phyloP scores from a whole-genome alignment of 495 filamentous ascomycete species.

The Neurospora sp. region DNA sequence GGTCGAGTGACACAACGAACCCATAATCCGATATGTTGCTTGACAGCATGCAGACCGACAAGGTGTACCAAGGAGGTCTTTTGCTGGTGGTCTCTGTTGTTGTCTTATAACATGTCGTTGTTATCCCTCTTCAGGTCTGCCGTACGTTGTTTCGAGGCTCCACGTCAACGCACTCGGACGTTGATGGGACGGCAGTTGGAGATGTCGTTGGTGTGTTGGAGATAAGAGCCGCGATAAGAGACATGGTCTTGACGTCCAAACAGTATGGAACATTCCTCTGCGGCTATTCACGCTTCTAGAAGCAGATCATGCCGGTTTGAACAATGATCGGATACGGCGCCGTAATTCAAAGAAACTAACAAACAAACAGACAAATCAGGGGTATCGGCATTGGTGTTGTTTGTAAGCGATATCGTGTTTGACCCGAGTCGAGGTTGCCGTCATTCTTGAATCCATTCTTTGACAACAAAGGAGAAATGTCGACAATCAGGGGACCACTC shows the following conservation, averaged over 20 bases:
- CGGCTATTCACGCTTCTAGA: not conserved
- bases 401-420: not conserved
- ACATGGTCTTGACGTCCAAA: not conserved
- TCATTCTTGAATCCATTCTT: not conserved
- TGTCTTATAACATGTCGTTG: not conserved
- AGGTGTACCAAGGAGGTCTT: not conserved
- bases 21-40: not conserved
- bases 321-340: not conserved
- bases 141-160: not conserved
- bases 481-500: not conserved
- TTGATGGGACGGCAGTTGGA: not conserved
- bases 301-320: not conserved
- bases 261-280: not conserved
- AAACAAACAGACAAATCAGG: not conserved
- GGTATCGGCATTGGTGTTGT: not conserved
- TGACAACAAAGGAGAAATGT: not conserved
- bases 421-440: not conserved
- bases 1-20: not conserved
- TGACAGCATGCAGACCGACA: not conserved
- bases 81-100: not conserved
- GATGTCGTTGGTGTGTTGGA: not conserved
- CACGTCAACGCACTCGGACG: not conserved
- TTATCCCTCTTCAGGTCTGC: not conserved
- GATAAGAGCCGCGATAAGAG: not conserved
- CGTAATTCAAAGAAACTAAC: not conserved